A percentile compares a stretch with the other conserved stretches of the same genome.
These are phyloP conservation scores for Hyaloscypha finlandica DNA, from an alignment of 495 filamentous ascomycete genomes.

Conservation along the genomic window DNA sequence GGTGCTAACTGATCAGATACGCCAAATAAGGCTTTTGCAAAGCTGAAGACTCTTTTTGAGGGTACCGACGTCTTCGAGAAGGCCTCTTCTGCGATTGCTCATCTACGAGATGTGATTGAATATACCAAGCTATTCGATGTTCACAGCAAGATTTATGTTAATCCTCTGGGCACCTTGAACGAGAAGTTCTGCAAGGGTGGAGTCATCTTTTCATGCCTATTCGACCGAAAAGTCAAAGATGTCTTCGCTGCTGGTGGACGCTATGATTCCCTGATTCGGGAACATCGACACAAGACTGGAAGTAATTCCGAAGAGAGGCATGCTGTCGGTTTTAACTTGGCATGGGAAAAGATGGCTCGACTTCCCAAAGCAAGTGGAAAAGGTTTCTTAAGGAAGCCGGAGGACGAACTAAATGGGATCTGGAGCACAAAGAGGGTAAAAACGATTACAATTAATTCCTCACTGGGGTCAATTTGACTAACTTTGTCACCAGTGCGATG, in stretches of 20 bases:
- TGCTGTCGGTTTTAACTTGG: slow-evolving; percentile 90
- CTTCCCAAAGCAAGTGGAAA: slow-evolving; percentile 63
- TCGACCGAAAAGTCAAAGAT: slow-evolving; percentile 78
- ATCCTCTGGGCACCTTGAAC: slow-evolving; percentile 84
- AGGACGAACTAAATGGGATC: slow-evolving; percentile 55
- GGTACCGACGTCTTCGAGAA: slow-evolving; percentile 67
- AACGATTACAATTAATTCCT: not conserved
- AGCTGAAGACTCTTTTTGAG: slow-evolving; percentile 72
- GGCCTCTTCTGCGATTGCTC: slow-evolving; percentile 71
- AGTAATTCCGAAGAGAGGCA: slow-evolving; percentile 56
- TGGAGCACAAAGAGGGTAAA: slow-evolving; percentile 67
- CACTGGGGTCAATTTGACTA: slow-evolving; percentile 14
- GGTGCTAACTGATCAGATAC: slow-evolving; percentile 49
- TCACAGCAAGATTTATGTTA: slow-evolving; percentile 77
- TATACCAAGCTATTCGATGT: slow-evolving; percentile 77
- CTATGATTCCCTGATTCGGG: slow-evolving; percentile 83
- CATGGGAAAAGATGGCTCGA: slow-evolving; percentile 79
- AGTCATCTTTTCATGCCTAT: slow-evolving; percentile 87
- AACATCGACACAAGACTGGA: slow-evolving; percentile 61
- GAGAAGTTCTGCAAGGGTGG: slow-evolving; percentile 90
- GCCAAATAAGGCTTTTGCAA: slow-evolving; percentile 70
- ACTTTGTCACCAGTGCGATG: slow-evolving; percentile 65
- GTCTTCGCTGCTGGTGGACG: slow-evolving; percentile 93
- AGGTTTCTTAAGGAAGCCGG: slow-evolving; percentile 65
- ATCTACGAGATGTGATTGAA: slow-evolving; percentile 71